phyloP scores from a whole-genome alignment of 805 yeast species.

The Vanderwaltozyma verrucispora region DNA sequence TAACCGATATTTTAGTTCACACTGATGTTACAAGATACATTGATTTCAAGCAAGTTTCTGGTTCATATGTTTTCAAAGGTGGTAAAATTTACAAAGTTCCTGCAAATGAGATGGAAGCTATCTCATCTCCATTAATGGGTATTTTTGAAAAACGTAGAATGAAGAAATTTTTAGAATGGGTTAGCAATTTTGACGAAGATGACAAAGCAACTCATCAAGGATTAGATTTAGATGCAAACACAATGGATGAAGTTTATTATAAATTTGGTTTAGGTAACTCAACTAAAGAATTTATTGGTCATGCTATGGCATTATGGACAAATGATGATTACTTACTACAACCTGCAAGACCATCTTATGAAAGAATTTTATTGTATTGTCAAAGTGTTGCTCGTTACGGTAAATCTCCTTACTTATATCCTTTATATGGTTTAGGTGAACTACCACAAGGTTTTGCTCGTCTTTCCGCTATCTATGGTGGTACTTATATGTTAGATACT shows the following conservation, averaged over 20 bases:
- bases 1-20: constrained; percentile 89
- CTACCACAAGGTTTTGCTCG: constrained; percentile 99
- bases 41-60: constrained; percentile 92
- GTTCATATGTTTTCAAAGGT: constrained; percentile 79
- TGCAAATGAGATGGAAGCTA: constrained; percentile 81
- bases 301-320: constrained; percentile 96
- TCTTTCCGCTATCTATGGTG: constrained; percentile 94
- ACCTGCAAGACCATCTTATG: constrained; percentile 88
- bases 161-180: constrained; percentile 84
- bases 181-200: constrained; percentile 71
- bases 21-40: constrained; percentile 93
- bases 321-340: constrained; percentile 81
- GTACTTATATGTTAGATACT: constrained; percentile 95
- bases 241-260: constrained; percentile 84
- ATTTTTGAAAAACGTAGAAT: constrained; percentile 91
- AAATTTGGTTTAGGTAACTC: constrained; percentile 88
- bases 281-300: constrained; percentile 94
- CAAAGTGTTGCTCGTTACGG: constrained; percentile 92
- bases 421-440: constrained; percentile 93
- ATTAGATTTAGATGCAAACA: constrained; percentile 70
- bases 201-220: constrained; percentile 76
- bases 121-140: constrained; percentile 88
- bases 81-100: constrained; percentile 95
- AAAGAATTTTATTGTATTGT: constrained; percentile 74
- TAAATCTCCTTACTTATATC: constrained; percentile 92